phyloP scores from a whole-genome alignment of 148 eudicot species.

The Heliosperma pusillum region DNA sequence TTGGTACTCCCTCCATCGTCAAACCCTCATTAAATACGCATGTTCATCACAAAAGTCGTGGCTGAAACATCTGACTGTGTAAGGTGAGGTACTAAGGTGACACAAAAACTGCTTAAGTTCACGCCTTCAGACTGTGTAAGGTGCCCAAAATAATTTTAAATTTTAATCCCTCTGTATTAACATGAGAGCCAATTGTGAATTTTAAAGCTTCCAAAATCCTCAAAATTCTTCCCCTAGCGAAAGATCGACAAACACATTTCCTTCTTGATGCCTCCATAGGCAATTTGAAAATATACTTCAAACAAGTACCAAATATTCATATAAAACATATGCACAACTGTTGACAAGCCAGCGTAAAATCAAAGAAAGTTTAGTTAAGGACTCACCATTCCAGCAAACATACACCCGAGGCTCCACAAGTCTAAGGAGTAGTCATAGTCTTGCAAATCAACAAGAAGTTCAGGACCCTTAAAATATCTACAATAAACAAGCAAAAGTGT shows the following conservation, averaged over 20 bases:
- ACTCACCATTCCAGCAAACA: slow-evolving; percentile 99
- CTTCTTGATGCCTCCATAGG: not conserved
- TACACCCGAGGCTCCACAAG: slow-evolving; percentile 97
- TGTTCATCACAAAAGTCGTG: not conserved
- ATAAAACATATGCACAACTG: not conserved
- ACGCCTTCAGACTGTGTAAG: not conserved
- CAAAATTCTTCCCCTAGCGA: not conserved
- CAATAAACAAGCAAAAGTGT: slow-evolving; percentile 14
- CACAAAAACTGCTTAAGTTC: not conserved
- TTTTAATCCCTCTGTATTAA: not conserved
- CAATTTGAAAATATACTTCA: not conserved
- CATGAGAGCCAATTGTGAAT: not conserved
- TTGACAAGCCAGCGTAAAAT: not conserved
- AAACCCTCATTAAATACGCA: not conserved
- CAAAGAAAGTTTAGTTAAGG: not conserved
- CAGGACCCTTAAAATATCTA: slow-evolving; percentile 99
- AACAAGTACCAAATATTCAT: not conserved
- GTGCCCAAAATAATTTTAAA: not conserved
- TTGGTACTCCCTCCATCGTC: too few relatives aligned
- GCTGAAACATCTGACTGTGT: not conserved
- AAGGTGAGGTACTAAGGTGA: not conserved
- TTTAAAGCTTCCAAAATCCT: not conserved
- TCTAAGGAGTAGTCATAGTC: slow-evolving; percentile 98
- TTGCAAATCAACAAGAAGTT: slow-evolving; percentile 97
- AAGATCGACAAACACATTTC: not conserved